Base-by-base conservation (phyloP, 805 yeast genomes). In the Candida insectalens region DNA sequence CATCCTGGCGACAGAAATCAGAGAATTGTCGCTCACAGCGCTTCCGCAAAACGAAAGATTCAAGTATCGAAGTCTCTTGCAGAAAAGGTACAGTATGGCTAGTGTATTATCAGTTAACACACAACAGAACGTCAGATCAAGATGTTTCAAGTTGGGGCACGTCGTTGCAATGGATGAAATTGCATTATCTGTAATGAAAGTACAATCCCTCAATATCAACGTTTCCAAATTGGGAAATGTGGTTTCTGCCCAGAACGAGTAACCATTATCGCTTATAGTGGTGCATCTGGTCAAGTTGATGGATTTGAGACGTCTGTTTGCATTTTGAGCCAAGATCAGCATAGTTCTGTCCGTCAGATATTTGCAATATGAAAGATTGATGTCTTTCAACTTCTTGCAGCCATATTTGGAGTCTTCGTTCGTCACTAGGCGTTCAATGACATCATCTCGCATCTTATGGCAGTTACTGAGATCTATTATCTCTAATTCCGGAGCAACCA, bases 41-140 rank as follows among this genome's bases (percentile, higher is more conserved):
- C 81, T 69, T 4, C 89, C 89, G 55, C 89, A 82, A 47, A 79
- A 82, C 7, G 83, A 74, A 22, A 81, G 51, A 43, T 78, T 77
- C 39, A 82, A 55, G 15, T 56, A 52, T 28, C 61, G 51, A 38
- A 82, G 52, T 5, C 62, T 52, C 32, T 71, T 77, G 47, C 85
- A 79, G n/a, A 83, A 81, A 13, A 76, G 56, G 40, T 81, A 67
- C 15, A 82, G 52, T 2, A 77, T 73, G 42, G 81, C 84, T 19
- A 82, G 60, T 3, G 88, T 67, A 25, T 71, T 65, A 47, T 82
- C 88, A 7, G 82, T 71, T 30, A 82, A 54, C 3, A 83, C 78
- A 56, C 89, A 81, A 51, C 92, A 82, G 46, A 82, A 82, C 13
- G 80, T 76, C 29, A 80, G 56, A 44, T 80, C 79, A 27, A 82